phyloP scores from a whole-genome alignment of 1,139 yeast species.

The Geotrichum bryndzae region DNA sequence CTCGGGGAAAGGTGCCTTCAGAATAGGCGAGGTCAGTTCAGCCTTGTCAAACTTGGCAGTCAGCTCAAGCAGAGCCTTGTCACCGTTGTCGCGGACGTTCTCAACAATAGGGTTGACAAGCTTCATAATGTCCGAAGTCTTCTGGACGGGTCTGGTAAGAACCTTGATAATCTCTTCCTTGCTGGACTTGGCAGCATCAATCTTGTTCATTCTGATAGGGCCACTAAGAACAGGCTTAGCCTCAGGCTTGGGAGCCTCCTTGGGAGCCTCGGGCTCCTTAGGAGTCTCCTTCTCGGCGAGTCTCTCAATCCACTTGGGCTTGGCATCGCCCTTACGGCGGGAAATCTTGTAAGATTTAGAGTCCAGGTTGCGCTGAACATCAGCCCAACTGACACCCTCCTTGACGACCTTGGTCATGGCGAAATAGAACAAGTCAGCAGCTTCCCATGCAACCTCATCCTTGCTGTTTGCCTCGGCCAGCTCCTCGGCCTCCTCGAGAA shows the following conservation, averaged over 20 bases:
- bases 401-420: constrained; percentile 82
- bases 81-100: constrained; percentile 71
- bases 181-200: constrained; percentile 45
- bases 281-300: constrained; percentile 25
- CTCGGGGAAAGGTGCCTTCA: constrained; percentile 80
- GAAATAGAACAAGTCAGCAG: constrained; percentile 90
- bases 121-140: constrained; percentile 85
- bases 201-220: constrained; percentile 56
- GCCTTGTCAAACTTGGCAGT: constrained; percentile 92
- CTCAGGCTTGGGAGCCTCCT: constrained; percentile 19
- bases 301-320: constrained; percentile 54
- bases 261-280: constrained; percentile 19
- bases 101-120: constrained; percentile 85
- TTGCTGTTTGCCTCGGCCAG: constrained; percentile 69
- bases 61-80: constrained; percentile 74
- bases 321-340: constrained; percentile 94
- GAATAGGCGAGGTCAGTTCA: constrained; percentile 58
- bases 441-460: constrained; percentile 90
- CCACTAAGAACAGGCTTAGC: constrained; percentile 29
- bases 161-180: constrained; percentile 49
- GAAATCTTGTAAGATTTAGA: constrained; percentile 79
- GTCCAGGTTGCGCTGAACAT: constrained; percentile 79
- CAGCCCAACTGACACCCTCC: constrained; percentile 70
- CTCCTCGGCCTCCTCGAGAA: constrained; percentile 95
- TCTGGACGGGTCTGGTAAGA: constrained; percentile 82